phyloP scores from a whole-genome alignment of 257 asterid species.

The Solanum gracilifrons region DNA sequence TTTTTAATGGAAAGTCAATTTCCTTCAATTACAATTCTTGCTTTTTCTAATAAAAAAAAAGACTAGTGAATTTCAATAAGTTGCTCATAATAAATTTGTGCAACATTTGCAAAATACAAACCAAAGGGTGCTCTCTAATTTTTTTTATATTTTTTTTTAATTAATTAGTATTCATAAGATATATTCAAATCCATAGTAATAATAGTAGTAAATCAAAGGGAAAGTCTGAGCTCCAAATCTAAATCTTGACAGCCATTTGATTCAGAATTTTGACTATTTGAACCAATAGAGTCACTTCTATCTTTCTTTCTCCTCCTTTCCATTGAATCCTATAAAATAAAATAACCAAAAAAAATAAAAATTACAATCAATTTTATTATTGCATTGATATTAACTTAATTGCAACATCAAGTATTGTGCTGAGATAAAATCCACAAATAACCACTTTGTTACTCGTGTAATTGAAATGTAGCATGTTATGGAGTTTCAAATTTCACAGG shows the following conservation, averaged over 20 bases:
- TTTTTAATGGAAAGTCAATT: neutral
- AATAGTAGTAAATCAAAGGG: slow-evolving; percentile 1
- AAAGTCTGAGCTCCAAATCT: slow-evolving; percentile 88
- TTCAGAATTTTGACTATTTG: slow-evolving; percentile 39
- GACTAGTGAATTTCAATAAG: neutral
- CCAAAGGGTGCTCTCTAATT: neutral
- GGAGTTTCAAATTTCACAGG: neutral
- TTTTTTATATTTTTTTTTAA: neutral
- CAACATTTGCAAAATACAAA: neutral
- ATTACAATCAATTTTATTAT: neutral
- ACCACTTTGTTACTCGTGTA: neutral
- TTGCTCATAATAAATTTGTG: neutral
- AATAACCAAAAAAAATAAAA: neutral
- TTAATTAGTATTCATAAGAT: neutral
- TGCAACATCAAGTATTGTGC: neutral
- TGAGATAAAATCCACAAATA: neutral
- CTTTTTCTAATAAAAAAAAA: neutral
- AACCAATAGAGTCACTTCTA: slow-evolving; percentile 26
- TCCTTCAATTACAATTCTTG: slow-evolving; percentile 1
- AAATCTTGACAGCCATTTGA: slow-evolving; percentile 47
- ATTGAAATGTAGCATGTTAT: neutral
- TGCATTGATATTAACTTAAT: neutral
- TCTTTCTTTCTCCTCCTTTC: slow-evolving; percentile 29
- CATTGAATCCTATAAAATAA: slow-evolving; percentile 32
- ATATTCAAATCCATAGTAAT: neutral